A percentile compares a stretch with the other conserved stretches of the same genome.
Conservation (phyloP, 2,329 filamentous ascomycete species). For the Apiospora pterosperma region DNA sequence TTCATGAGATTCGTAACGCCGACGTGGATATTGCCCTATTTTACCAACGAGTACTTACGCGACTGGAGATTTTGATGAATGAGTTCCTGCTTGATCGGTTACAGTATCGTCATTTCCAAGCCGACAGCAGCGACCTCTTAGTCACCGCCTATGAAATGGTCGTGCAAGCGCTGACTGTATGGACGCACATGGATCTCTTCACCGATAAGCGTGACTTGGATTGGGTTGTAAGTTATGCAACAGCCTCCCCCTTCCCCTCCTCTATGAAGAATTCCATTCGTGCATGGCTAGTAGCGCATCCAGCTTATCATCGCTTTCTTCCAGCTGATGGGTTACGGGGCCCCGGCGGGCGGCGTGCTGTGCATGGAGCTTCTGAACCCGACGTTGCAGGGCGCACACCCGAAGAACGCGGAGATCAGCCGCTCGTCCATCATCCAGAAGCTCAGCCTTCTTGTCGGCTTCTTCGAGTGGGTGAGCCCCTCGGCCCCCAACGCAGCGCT, state of each 20-base stretch:
- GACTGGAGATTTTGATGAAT: slow-evolving; percentile 51
- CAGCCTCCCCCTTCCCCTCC: too few relatives aligned
- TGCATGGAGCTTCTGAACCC: slow-evolving; percentile 47
- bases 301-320: neutral
- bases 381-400: slow-evolving; percentile 30
- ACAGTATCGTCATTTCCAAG: slow-evolving; percentile 40
- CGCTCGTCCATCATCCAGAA: slow-evolving; percentile 49
- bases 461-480: slow-evolving; percentile 48
- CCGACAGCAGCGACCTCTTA: slow-evolving; percentile 36
- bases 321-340: slow-evolving; percentile 47
- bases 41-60: slow-evolving; percentile 43
- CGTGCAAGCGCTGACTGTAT: slow-evolving; percentile 40
- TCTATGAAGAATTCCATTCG: too few relatives aligned
- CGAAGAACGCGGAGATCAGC: slow-evolving; percentile 32
- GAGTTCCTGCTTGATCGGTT: slow-evolving; percentile 57
- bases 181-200: slow-evolving; percentile 46
- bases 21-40: slow-evolving; percentile 26
- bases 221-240: slow-evolving; percentile 39
- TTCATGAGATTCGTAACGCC: slow-evolving; percentile 33
- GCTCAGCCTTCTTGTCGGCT: slow-evolving; percentile 47
- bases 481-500: slow-evolving; percentile 46
- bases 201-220: slow-evolving; percentile 42
- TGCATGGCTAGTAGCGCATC: neutral
- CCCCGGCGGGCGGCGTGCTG: slow-evolving; percentile 46
- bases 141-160: slow-evolving; percentile 46